These are phyloP conservation scores for Solanum pimpinellifolium DNA, from an alignment of 257 asterid species.

Conservation along the genomic window DNA sequence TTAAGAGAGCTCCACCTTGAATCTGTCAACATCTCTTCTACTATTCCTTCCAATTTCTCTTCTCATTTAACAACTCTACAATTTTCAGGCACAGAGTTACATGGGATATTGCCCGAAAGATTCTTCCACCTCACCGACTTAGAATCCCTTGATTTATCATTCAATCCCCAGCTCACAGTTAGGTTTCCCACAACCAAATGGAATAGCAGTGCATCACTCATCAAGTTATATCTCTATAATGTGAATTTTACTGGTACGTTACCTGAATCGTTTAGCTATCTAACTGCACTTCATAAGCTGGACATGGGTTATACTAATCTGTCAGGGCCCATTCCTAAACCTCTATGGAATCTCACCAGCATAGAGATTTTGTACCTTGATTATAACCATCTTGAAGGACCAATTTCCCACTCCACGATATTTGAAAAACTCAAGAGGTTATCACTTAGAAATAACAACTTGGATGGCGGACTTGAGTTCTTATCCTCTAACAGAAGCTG, in stretches of 20 bases:
- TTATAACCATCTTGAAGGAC: neutral
- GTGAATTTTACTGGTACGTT: neutral
- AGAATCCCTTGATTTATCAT: rapidly evolving
- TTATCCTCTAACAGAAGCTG: neutral
- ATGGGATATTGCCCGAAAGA: neutral
- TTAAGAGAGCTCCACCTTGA: too few relatives aligned
- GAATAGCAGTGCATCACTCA: neutral
- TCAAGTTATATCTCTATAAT: rapidly evolving
- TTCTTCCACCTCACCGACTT: neutral
- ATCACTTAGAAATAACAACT: neutral
- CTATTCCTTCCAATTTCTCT: neutral
- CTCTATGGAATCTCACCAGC: too few relatives aligned
- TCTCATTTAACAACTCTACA: rapidly evolving
- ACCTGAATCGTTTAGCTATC: neutral
- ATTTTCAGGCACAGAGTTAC: rapidly evolving
- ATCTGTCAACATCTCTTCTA: neutral
- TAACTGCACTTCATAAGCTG: neutral
- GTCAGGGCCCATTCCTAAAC: too few relatives aligned
- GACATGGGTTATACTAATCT: too few relatives aligned
- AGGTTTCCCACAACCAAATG: too few relatives aligned
- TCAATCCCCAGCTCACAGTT: too few relatives aligned
- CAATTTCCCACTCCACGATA: neutral
- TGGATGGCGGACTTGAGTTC: neutral
- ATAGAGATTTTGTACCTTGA: rapidly evolving
- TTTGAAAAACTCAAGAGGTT: neutral